Percentiles rank a stretch among this genome's conserved stretches.
phyloP scores from a whole-genome alignment of 2,329 filamentous ascomycete species.

The Lachnum nothofagi region DNA sequence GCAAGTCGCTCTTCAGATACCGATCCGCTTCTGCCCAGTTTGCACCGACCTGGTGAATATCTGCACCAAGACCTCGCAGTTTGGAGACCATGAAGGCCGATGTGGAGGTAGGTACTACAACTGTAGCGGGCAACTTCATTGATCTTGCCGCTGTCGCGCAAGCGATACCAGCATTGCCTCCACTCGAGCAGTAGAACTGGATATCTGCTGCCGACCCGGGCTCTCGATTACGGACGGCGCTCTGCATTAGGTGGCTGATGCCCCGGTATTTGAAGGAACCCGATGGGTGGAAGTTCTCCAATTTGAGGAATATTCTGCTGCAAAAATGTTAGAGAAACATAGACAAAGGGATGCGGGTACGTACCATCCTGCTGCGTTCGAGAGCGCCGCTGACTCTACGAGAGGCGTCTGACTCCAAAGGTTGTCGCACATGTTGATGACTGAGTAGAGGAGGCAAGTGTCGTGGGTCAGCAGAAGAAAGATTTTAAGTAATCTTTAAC shows the following conservation, averaged over 20 bases:
- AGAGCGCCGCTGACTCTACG: conserved; percentile 24
- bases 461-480: too few relatives aligned
- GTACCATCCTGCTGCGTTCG: conserved; percentile 27
- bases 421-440: conserved; percentile 6
- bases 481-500: too few relatives aligned
- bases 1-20: conserved; percentile 55
- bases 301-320: conserved; percentile 69
- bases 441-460: not conserved
- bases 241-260: conserved; percentile 65
- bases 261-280: conserved; percentile 81
- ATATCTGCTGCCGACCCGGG: conserved; percentile 31
- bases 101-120: conserved; percentile 66
- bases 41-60: conserved; percentile 63
- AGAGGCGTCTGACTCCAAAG: conserved; percentile 27
- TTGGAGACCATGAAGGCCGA: conserved; percentile 67
- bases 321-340: conserved; percentile 1
- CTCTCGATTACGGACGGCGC: conserved; percentile 31
- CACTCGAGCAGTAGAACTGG: conserved; percentile 76
- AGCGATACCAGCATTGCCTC: conserved; percentile 80
- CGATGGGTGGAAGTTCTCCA: conserved; percentile 77
- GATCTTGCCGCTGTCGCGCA: conserved; percentile 67
- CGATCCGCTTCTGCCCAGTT: conserved; percentile 66
- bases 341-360: conserved; percentile 3
- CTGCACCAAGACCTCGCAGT: conserved; percentile 61
- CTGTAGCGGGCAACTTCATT: conserved; percentile 62